phyloP scores from a whole-genome alignment of 169 alveolate genomes.

The Cyclospora cayetanensis region DNA sequence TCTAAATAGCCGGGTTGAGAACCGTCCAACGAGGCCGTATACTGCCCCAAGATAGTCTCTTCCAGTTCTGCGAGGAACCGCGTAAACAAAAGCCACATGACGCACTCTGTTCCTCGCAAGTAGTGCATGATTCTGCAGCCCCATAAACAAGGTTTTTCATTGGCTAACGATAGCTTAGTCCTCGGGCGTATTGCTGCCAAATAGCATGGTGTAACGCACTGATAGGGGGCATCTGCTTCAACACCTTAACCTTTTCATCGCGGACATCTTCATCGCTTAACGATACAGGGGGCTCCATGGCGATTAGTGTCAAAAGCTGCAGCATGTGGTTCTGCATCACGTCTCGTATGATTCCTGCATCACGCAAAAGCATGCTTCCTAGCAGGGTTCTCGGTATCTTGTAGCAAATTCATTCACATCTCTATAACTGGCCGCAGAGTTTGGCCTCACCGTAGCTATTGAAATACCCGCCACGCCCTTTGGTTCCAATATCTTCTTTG shows the following conservation, averaged over 20 bases:
- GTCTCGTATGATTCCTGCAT: constrained; percentile 79
- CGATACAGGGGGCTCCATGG: constrained; percentile 81
- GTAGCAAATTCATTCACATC: too few relatives aligned
- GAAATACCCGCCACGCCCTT: constrained; percentile 82
- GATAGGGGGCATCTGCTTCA: constrained; percentile 78
- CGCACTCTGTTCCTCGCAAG: background rate
- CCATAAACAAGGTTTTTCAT: too few relatives aligned
- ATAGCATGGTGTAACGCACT: background rate
- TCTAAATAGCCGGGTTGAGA: constrained; percentile 66
- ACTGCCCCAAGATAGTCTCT: constrained; percentile 80
- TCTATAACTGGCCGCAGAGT: background rate
- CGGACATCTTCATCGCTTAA: constrained; percentile 76
- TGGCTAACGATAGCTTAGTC: background rate
- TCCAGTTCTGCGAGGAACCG: constrained; percentile 60
- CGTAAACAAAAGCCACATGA: background rate
- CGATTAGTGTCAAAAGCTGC: constrained; percentile 76
- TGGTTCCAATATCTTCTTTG: constrained; percentile 73
- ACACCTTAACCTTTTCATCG: constrained; percentile 79
- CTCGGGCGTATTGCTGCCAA: background rate
- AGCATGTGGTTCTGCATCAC: constrained; percentile 83
- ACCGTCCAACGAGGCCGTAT: constrained; percentile 74
- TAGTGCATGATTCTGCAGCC: background rate
- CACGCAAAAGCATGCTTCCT: background rate
- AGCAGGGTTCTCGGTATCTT: background rate
- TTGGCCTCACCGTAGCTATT: constrained; percentile 73